These are phyloP conservation scores for Borealophlyctis nickersoniae DNA, from an alignment of 192 early-diverging fungal species.

Conservation along the genomic window DNA sequence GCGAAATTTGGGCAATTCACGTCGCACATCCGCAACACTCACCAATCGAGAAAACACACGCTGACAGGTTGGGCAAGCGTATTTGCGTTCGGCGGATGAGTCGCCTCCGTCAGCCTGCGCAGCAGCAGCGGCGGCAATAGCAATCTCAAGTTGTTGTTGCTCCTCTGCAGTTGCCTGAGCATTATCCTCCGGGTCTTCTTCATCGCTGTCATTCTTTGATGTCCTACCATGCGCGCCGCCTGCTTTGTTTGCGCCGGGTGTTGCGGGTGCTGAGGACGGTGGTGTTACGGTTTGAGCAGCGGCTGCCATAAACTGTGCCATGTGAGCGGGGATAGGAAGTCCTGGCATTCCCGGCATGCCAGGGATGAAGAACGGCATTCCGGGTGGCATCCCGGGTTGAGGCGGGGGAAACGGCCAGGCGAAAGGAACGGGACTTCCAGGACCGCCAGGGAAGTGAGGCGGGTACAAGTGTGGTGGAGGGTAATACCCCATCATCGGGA, in stretches of 20 bases:
- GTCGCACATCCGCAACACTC: not conserved
- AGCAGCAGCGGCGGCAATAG: slow-evolving; percentile 16
- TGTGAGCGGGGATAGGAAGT: not conserved
- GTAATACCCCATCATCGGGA: not conserved
- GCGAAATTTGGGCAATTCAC: too few species aligned
- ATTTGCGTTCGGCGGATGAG: slow-evolving; percentile 10
- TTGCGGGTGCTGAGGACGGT: not conserved
- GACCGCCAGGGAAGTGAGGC: not conserved
- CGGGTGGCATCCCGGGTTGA: not conserved
- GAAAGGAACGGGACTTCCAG: not conserved
- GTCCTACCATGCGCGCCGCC: not conserved
- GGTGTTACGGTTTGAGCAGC: not conserved
- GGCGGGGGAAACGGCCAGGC: too few species aligned
- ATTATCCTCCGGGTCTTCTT: slow-evolving; percentile 21
- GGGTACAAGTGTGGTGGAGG: not conserved
- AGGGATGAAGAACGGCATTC: not conserved
- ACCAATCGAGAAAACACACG: slow-evolving; percentile 20
- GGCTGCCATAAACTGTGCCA: not conserved
- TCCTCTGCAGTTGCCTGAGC: slow-evolving; percentile 16
- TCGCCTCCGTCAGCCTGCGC: not conserved
- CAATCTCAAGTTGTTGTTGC: slow-evolving; percentile 20
- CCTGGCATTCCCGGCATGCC: not conserved
- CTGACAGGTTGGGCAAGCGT: slow-evolving; percentile 29
- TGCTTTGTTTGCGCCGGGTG: not conserved
- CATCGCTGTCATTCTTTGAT: slow-evolving; percentile 2